Percentiles rank a stretch among this genome's conserved stretches.
phyloP scores from a whole-genome alignment of 768 basidiomycete genomes.

The Pleurotus tuber-regium region DNA sequence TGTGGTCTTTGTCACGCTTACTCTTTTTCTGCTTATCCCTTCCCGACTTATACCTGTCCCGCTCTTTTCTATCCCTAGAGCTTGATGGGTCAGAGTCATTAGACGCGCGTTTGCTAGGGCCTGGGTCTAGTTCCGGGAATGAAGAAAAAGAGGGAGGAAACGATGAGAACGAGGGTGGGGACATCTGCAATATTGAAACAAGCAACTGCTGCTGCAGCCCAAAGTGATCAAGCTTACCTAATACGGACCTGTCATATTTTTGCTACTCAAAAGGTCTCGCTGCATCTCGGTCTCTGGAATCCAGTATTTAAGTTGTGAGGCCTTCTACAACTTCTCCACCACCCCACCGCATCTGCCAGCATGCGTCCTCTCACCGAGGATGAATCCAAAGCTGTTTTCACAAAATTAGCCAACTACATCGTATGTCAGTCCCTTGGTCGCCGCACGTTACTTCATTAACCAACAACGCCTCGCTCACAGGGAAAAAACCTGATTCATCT shows the following conservation, averaged over 20 bases:
- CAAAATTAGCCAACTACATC: constrained; percentile 97
- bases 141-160: constrained; percentile 67
- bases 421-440: constrained; percentile 39
- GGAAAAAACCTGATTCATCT: constrained; percentile 96
- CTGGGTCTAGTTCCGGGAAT: constrained; percentile 61
- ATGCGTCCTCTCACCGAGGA: constrained; percentile 98
- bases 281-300: neutral
- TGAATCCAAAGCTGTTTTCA: constrained; percentile 94
- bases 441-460: constrained; percentile 5
- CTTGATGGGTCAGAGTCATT: constrained; percentile 15
- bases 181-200: no score
- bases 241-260: constrained; percentile 1
- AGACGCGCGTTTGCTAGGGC: constrained; percentile 29
- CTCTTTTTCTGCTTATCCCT: constrained; percentile 17
- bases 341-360: constrained; percentile 17
- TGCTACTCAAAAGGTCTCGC: neutral
- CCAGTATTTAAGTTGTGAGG: neutral
- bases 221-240: constrained; percentile 6
- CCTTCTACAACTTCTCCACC: constrained; percentile 11
- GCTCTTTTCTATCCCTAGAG: neutral
- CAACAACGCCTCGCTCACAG: constrained; percentile 35
- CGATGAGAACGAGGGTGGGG: constrained; percentile 58
- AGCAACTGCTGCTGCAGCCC: neutral
- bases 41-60: no score
- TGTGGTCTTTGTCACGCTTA: constrained; percentile 25